Conservation (phyloP, 768 basidiomycete species). For the Trichaptum fuscoviolaceum region DNA sequence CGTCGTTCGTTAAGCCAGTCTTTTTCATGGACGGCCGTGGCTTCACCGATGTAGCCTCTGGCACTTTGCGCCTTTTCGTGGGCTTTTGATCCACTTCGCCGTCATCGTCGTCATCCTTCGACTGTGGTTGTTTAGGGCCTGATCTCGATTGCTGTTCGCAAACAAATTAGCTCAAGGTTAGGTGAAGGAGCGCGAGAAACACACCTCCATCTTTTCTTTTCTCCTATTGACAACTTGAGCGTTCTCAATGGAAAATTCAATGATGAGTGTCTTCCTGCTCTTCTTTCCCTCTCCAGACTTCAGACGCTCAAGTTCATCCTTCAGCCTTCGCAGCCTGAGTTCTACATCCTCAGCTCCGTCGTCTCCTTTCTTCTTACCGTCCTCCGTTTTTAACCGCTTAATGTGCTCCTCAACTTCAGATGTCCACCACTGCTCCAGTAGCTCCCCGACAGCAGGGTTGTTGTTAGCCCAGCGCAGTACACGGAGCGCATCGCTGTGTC, state of each 20-base stretch:
- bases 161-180: not conserved
- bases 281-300: conserved; percentile 23
- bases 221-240: conserved; percentile 82
- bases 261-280: conserved; percentile 53
- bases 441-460: conserved; percentile 55
- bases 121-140: not conserved
- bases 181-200: not conserved
- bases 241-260: conserved; percentile 98
- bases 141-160: not conserved
- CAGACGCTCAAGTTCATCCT: conserved; percentile 43
- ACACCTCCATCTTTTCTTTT: conserved; percentile 30
- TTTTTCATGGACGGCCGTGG: not conserved
- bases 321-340: conserved; percentile 51
- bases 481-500: conserved; percentile 85
- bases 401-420: conserved; percentile 62
- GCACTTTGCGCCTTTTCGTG: not conserved
- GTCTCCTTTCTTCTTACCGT: conserved; percentile 30
- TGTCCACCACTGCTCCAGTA: conserved; percentile 84
- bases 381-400: conserved; percentile 43
- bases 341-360: conserved; percentile 40
- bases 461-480: conserved; percentile 95
- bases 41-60: not conserved
- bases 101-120: not conserved
- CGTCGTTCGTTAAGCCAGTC: not conserved
- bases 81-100: not conserved